Percentiles rank a stretch among this genome's conserved stretches.
phyloP scores from a whole-genome alignment of 352 stramenopile genomes.

The Phytophthora litchii region DNA sequence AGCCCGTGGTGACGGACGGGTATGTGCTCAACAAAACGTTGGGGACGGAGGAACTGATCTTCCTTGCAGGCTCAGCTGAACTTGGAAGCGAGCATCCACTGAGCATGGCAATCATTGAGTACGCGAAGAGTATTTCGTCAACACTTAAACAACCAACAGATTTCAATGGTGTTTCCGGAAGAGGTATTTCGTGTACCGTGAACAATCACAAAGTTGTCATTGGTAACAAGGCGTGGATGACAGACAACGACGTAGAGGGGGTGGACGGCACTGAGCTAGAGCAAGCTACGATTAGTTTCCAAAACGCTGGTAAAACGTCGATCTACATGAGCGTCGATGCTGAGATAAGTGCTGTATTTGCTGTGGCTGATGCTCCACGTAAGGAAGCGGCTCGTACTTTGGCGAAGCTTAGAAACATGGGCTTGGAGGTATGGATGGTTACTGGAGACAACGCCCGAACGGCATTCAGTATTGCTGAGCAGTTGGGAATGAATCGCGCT shows the following conservation, averaged over 20 bases:
- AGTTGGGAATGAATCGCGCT: slow-evolving; percentile 87
- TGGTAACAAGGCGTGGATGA: slow-evolving; percentile 91
- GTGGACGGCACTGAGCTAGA: slow-evolving; percentile 53
- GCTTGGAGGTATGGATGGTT: slow-evolving; percentile 96
- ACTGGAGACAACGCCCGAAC: slow-evolving; percentile 97
- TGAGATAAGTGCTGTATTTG: slow-evolving; percentile 71
- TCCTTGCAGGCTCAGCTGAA: slow-evolving; percentile 89
- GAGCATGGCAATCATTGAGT: slow-evolving; percentile 90
- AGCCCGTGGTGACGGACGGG: slow-evolving; percentile 82
- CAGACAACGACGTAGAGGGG: slow-evolving; percentile 63
- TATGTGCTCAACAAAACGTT: slow-evolving; percentile 60
- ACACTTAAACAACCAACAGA: slow-evolving; percentile 62
- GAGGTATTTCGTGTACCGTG: slow-evolving; percentile 77
- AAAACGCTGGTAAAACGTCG: slow-evolving; percentile 91
- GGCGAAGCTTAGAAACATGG: slow-evolving; percentile 82
- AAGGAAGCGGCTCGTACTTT: slow-evolving; percentile 88
- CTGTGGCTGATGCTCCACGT: slow-evolving; percentile 83
- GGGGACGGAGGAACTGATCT: slow-evolving; percentile 74
- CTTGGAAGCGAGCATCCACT: slow-evolving; percentile 94
- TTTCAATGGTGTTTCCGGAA: slow-evolving; percentile 85
- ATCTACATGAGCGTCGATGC: slow-evolving; percentile 91
- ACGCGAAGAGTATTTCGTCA: slow-evolving; percentile 74
- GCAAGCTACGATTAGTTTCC: slow-evolving; percentile 56
- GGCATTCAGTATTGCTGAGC: slow-evolving; percentile 89
- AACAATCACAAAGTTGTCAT: slow-evolving; percentile 73